Evolutionary conservation across 768 basidiomycete genomes (phyloP).

Genomic region (Auricularia sp.): DNA sequence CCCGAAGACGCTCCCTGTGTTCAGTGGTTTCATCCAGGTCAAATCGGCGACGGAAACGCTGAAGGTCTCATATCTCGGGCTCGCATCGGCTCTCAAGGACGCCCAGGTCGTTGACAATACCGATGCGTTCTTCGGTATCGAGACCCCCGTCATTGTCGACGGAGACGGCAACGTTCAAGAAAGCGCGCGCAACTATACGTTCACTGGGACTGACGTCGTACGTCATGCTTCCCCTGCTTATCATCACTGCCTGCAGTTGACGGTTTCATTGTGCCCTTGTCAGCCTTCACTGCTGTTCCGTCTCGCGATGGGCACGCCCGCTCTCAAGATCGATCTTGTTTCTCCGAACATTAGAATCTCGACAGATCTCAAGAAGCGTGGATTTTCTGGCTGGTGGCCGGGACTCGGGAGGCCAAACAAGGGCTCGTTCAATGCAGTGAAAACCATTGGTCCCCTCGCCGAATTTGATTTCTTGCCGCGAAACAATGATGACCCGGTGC

Average conservation of each 20-base stretch:
- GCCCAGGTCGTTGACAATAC: slow-evolving; percentile 44
- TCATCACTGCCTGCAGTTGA: not conserved
- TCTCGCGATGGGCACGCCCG: slow-evolving; percentile 4
- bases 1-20: slow-evolving; percentile 39
- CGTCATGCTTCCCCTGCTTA: not conserved
- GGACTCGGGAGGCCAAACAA: not conserved
- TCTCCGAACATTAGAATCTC: not conserved
- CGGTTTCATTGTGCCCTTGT: too few relatives aligned
- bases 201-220: slow-evolving; percentile 24
- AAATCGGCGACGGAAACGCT: slow-evolving; percentile 19
- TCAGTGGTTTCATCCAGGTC: slow-evolving; percentile 45
- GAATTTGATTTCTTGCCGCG: not conserved
- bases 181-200: slow-evolving; percentile 36
- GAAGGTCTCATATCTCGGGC: slow-evolving; percentile 39
- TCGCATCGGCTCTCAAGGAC: slow-evolving; percentile 33
- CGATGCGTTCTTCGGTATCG: slow-evolving; percentile 33
- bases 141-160: slow-evolving; percentile 34
- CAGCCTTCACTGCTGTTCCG: slow-evolving; percentile 18
- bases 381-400: not conserved
- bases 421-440: too few relatives aligned
- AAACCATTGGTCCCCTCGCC: not conserved
- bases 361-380: not conserved
- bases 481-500: not conserved
- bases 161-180: slow-evolving; percentile 29
- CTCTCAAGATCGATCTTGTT: slow-evolving; percentile 4